A percentile compares a stretch with the other conserved stretches of the same genome.
phyloP scores from a whole-genome alignment of 2,329 filamentous ascomycete genomes.

The Xylariomycetidae sp. region DNA sequence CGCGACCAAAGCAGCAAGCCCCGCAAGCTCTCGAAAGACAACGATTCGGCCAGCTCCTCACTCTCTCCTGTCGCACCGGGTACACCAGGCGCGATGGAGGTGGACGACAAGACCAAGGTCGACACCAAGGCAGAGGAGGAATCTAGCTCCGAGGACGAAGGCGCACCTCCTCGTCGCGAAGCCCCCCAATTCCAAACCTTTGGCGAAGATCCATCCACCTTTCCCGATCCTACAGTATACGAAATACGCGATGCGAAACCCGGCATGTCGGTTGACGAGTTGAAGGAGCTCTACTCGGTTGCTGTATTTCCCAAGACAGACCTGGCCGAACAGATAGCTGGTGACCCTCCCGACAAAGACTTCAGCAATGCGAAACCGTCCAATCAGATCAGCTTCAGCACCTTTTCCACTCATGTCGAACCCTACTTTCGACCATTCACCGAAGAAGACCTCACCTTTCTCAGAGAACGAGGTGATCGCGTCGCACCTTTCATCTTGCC shows the following conservation, averaged over 20 bases:
- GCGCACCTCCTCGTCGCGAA: slow-evolving; percentile 57
- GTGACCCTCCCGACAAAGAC: slow-evolving; percentile 87
- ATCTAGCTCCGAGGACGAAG: slow-evolving; percentile 54
- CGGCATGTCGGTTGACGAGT: slow-evolving; percentile 79
- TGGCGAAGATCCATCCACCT: slow-evolving; percentile 87
- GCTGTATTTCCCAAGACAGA: slow-evolving; percentile 76
- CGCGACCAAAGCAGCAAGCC: slow-evolving; percentile 44
- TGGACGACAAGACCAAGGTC: slow-evolving; percentile 47
- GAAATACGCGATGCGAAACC: slow-evolving; percentile 74
- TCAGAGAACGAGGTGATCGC: slow-evolving; percentile 86
- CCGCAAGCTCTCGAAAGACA: slow-evolving; percentile 45
- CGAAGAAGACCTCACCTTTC: slow-evolving; percentile 89
- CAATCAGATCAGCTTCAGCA: slow-evolving; percentile 89
- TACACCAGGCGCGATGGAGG: slow-evolving; percentile 53
- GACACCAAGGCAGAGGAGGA: slow-evolving; percentile 41
- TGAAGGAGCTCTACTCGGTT: slow-evolving; percentile 83
- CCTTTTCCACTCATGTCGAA: slow-evolving; percentile 89
- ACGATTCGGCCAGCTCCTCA: slow-evolving; percentile 55
- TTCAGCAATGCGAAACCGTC: slow-evolving; percentile 91
- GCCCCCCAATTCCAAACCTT: slow-evolving; percentile 81
- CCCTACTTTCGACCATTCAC: slow-evolving; percentile 85
- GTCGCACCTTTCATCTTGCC: slow-evolving; percentile 81
- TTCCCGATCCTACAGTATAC: slow-evolving; percentile 87
- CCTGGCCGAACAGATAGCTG: slow-evolving; percentile 79
- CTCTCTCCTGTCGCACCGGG: slow-evolving; percentile 51